Percentiles rank a stretch among this genome's conserved stretches.
These are phyloP conservation scores for Linum usitatissimum DNA, from an alignment of 345 rosid genomes.

Conservation along the genomic window DNA sequence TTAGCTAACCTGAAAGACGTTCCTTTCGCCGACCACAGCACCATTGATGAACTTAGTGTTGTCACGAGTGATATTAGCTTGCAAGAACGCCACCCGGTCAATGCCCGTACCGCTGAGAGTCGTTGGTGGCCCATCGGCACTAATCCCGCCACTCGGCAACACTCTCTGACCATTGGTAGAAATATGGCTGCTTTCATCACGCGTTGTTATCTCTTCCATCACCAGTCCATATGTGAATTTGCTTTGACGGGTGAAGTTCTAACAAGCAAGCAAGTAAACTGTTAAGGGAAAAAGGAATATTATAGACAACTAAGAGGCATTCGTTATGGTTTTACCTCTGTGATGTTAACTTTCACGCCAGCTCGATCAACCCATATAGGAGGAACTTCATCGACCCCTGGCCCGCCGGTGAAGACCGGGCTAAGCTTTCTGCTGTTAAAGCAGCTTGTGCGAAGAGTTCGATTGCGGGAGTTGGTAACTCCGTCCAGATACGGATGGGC, in stretches of 20 bases:
- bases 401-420: slow-evolving; percentile 98
- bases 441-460: slow-evolving; percentile 74
- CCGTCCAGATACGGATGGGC: slow-evolving; percentile 97
- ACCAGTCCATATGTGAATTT: slow-evolving; percentile 95
- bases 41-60: slow-evolving; percentile 90
- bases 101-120: slow-evolving; percentile 96
- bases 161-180: slow-evolving; percentile 82
- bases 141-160: slow-evolving; percentile 93
- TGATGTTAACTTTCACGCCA: slow-evolving; percentile 89
- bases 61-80: slow-evolving; percentile 95
- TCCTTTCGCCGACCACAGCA: slow-evolving; percentile 90
- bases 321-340: slow-evolving; percentile 52
- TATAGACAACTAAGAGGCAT: not conserved
- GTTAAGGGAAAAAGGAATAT: not conserved
- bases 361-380: slow-evolving; percentile 99
- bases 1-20: slow-evolving; percentile 82
- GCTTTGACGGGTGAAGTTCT: slow-evolving; percentile 98
- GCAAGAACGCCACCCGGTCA: slow-evolving; percentile 81
- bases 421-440: slow-evolving; percentile 93
- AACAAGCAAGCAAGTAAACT: slow-evolving; percentile 3
- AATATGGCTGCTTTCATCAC: slow-evolving; percentile 94
- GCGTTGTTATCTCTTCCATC: slow-evolving; percentile 96
- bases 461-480: slow-evolving; percentile 65
- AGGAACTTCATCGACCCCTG: slow-evolving; percentile 95
- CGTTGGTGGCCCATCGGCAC: slow-evolving; percentile 99